Conservation (phyloP, 1,284 basidiomycete genomes). For the Boletus albobrunnescens region DNA sequence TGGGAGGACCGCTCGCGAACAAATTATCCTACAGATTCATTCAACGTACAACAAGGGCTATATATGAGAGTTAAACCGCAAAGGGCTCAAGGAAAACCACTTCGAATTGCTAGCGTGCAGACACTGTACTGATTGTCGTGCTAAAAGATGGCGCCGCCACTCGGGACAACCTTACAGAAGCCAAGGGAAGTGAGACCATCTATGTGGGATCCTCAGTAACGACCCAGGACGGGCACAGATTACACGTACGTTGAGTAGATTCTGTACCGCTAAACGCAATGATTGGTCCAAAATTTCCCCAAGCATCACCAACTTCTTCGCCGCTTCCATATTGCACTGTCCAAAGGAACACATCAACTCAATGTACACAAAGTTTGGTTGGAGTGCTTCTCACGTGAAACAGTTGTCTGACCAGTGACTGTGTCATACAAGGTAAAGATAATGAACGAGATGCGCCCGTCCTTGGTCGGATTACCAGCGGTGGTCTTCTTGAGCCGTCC, state of each 20-base stretch:
- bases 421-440: not conserved
- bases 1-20: not conserved
- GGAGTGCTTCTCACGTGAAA: not conserved
- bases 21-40: not conserved
- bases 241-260: no score
- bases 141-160: no score
- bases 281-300: not conserved
- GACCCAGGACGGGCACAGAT: not conserved
- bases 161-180: not conserved
- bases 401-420: not conserved
- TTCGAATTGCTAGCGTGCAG: not conserved
- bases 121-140: not conserved
- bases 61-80: not conserved
- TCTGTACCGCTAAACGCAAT: not conserved
- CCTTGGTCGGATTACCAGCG: no score
- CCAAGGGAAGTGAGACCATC: not conserved
- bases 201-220: not conserved
- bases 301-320: not conserved
- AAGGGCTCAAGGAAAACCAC: not conserved
- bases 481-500: not conserved
- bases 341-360: not conserved
- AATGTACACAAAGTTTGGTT: not conserved
- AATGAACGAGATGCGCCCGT: not conserved
- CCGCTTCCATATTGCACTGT: not conserved
- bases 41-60: not conserved